Evolutionary conservation across 768 basidiomycete genomes (phyloP), one percentile per base, ranked within the genome.

Genomic region (Candolleomyces aberdarensis): DNA sequence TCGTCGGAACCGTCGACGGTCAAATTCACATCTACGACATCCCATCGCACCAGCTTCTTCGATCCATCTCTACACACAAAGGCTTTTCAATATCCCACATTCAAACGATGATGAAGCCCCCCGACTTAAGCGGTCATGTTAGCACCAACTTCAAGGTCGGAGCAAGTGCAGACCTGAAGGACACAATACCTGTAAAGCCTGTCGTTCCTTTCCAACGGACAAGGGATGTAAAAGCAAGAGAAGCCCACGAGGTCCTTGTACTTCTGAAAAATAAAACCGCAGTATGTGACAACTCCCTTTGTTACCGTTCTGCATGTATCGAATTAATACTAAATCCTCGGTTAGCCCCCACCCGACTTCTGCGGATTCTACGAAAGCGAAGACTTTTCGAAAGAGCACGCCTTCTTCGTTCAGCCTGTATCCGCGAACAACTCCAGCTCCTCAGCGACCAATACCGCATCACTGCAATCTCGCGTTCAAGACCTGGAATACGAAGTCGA

Each of bases 41-140:
- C 32, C 85, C 92, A 1, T 96, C 96, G 0, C 92, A 95, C 68
- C 96, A 98, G 70, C 85, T 87, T 31, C 76, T 97, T 29, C 89
- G 95, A 50, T 89, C 90, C 29, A 86, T 98, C 64, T 82, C 84
- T 17, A 79, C 87, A 0, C 89, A 85, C 71, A 89, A 86, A 65
- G 84, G 85, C 48, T 70, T 85, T 65, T 73, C 84, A 36, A 87
- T 98, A 70, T 86, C 92, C 15, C 78, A 86, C 72, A 73, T 99
- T 6, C 75, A 82, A 49, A 90, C 92, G 3, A 81, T 98, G 75
- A 80, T 96, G 53, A 91, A 90, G 65, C 97, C 96, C 2, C 82
- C 85, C 17, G 96, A 98, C 71, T 82, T 98, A 47, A 80, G 93
- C 59, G 92, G 92, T 0, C 92, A 94, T 68, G 76, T 90, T 60